Evolutionary conservation across 805 yeast species (phyloP), one percentile per base, ranked within the genome.

Genomic region (Candida arabinofermentans): DNA sequence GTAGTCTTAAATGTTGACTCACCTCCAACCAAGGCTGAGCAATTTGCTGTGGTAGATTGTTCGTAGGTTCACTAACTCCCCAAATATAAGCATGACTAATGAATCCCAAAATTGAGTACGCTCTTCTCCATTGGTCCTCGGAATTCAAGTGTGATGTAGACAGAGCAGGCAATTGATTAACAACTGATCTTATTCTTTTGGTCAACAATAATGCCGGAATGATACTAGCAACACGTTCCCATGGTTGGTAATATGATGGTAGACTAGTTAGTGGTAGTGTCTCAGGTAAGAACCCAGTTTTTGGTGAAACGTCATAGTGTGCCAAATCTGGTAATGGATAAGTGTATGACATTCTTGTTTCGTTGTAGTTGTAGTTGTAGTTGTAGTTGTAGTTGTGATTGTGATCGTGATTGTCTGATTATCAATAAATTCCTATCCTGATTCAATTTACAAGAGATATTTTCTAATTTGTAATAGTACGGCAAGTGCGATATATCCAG

Each of bases 31-130:
- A 73, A 0, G 98, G 97, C 38, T 68, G 63, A 1, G 96, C 83
- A 18, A 90, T 55, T 46, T 76, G 78, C 36, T 58, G 64, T 0
- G 97, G 96, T 13, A 91, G 61, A 32, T 62, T 67, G 46, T 83
- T 81, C 10, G 65, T 61, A 14, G 95, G 84, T 36, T 62, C 59
- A 41, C 77, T 79, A 17, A 77, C 77, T 2, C 87, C 83, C 98
- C 98, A 90, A 19, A 90, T 81, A 58, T 90, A 90, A 1, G 93
- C 95, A 61, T 90, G 96, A 2, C 88, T 75, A 34, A 91, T 61
- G 55, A 89, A 90, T 10, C 91, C 82, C 23, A 90, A 69, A 2
- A 88, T 67, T 14, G 85, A 79, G 62, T 86, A 86, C 0, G 96
- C 96, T 53, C 97, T 72, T 58, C 95, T 74, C 57, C 72, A 71